Percentiles rank a stretch among this genome's conserved stretches.
phyloP scores from a whole-genome alignment of 768 basidiomycete genomes.

The Plicaturopsis crispa region DNA sequence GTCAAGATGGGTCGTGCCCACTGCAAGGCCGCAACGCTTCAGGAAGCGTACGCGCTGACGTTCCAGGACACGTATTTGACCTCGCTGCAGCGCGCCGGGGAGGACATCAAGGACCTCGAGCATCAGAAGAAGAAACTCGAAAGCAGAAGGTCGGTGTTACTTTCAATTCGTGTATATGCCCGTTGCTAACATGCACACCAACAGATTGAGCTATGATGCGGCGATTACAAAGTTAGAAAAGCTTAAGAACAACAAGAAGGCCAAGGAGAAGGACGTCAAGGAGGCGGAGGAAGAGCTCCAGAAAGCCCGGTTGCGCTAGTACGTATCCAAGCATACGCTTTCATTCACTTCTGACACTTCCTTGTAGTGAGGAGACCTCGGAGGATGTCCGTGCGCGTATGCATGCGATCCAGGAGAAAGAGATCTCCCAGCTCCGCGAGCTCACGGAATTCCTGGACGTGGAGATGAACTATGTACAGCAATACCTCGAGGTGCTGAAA shows the following conservation, averaged over 20 bases:
- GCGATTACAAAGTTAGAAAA: slow-evolving; percentile 65
- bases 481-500: slow-evolving; percentile 65
- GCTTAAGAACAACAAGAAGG: slow-evolving; percentile 66
- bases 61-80: slow-evolving; percentile 69
- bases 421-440: slow-evolving; percentile 63
- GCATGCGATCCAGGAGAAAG: slow-evolving; percentile 73
- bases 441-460: slow-evolving; percentile 65
- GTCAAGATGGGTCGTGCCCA: slow-evolving; percentile 75
- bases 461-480: slow-evolving; percentile 66
- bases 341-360: neutral
- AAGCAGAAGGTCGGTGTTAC: slow-evolving; percentile 59
- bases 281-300: slow-evolving; percentile 82
- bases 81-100: slow-evolving; percentile 56
- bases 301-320: slow-evolving; percentile 70
- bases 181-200: neutral
- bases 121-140: slow-evolving; percentile 79
- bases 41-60: slow-evolving; percentile 71
- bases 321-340: slow-evolving; percentile 16
- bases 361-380: slow-evolving; percentile 70
- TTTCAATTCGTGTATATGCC: neutral
- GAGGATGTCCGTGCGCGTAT: slow-evolving; percentile 82
- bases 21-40: slow-evolving; percentile 77
- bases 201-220: slow-evolving; percentile 71
- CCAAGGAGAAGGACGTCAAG: slow-evolving; percentile 62
- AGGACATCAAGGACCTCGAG: slow-evolving; percentile 82